A percentile compares a stretch with the other conserved stretches of the same genome.
These are phyloP conservation scores for Metschnikowia kunwiensis DNA, from an alignment of 805 yeast genomes.

Conservation along the genomic window DNA sequence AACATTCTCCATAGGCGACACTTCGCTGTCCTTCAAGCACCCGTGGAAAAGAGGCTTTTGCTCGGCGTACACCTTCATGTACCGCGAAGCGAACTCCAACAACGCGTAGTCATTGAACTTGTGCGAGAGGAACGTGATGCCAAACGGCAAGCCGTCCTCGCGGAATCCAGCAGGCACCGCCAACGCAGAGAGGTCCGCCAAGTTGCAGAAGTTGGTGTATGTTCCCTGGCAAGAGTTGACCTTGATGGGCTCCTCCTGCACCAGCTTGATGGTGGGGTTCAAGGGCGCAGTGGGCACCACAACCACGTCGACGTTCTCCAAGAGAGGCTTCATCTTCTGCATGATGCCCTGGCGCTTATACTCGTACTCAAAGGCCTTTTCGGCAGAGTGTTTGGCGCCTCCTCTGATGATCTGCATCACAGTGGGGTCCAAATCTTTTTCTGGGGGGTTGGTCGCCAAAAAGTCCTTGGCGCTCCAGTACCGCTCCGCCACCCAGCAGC, in stretches of 20 bases:
- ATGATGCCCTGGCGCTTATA: conserved; percentile 81
- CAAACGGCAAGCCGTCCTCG: conserved; percentile 83
- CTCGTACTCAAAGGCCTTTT: conserved; percentile 79
- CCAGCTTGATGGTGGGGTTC: conserved; percentile 76
- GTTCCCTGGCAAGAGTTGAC: conserved; percentile 93
- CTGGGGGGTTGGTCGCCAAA: conserved; percentile 67
- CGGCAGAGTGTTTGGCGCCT: conserved; percentile 77
- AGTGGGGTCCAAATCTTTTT: conserved; percentile 73
- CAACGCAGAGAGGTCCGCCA: conserved; percentile 89
- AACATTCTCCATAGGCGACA: conserved; percentile 43
- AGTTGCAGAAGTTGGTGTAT: conserved; percentile 95
- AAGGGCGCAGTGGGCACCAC: conserved; percentile 94
- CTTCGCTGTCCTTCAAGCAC: conserved; percentile 34
- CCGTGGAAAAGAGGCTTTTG: conserved; percentile 57
- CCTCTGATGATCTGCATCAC: conserved; percentile 72
- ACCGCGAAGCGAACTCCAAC: conserved; percentile 75
- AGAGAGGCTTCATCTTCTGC: conserved; percentile 54
- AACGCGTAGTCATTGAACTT: conserved; percentile 88
- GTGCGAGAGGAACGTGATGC: conserved; percentile 78
- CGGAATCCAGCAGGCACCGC: conserved; percentile 88
- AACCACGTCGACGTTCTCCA: conserved; percentile 66
- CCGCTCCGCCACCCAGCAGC: conserved; percentile 98
- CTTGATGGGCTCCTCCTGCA: conserved; percentile 71
- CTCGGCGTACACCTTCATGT: conserved; percentile 49
- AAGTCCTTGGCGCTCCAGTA: conserved; percentile 78